Percentiles rank a stretch among this genome's conserved stretches.
These are phyloP conservation scores for Avicennia marina DNA, from an alignment of 257 asterid genomes.

Conservation along the genomic window DNA sequence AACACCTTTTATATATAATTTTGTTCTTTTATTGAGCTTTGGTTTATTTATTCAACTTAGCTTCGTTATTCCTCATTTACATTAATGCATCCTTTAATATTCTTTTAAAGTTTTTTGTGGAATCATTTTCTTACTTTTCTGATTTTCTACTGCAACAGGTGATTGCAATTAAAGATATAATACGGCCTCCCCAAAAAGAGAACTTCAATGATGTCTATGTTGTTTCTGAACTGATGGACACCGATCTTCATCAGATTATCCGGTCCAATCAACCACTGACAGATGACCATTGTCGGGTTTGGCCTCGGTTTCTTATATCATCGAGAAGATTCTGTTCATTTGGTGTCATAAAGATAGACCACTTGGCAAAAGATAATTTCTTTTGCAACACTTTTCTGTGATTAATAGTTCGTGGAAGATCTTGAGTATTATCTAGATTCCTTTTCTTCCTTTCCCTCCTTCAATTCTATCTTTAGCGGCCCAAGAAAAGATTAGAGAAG, in stretches of 20 bases:
- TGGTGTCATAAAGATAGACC: not conserved
- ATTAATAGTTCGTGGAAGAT: not conserved
- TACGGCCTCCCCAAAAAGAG: slow-evolving; percentile 9
- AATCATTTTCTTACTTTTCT: not conserved
- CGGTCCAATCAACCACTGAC: slow-evolving; percentile 8
- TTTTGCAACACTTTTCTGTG: not conserved
- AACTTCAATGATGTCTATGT: slow-evolving; percentile 10
- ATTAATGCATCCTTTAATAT: not conserved
- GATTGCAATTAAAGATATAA: slow-evolving; percentile 5
- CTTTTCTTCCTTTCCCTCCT: not conserved
- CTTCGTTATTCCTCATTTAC: too few relatives aligned
- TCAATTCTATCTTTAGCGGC: not conserved
- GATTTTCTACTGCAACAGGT: not conserved
- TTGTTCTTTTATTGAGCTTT: not conserved
- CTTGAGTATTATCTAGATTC: not conserved
- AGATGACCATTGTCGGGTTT: slow-evolving; percentile 10
- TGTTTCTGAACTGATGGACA: slow-evolving; percentile 7
- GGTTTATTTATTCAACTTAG: not conserved
- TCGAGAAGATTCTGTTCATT: not conserved
- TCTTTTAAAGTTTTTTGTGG: not conserved
- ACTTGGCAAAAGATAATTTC: not conserved
- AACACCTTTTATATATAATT: too few relatives aligned
- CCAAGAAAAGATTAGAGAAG: too few relatives aligned
- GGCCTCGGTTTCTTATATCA: not conserved
- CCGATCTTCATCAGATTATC: slow-evolving; percentile 9